Conservation (phyloP, 768 basidiomycete species). For the Cyathus striatus region DNA sequence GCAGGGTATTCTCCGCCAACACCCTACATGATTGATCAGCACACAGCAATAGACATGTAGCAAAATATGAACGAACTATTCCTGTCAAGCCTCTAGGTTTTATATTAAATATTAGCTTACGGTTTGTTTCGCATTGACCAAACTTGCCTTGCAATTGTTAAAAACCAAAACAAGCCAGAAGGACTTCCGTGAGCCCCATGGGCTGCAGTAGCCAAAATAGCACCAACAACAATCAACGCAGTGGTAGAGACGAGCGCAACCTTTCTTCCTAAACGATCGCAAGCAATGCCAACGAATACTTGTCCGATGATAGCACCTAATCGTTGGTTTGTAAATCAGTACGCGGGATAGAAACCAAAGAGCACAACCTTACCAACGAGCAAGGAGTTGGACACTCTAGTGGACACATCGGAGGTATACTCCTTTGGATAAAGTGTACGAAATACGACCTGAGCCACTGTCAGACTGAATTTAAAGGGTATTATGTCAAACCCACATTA, state of each 20-base stretch:
- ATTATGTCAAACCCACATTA: constrained; percentile 36
- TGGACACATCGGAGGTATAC: constrained; percentile 59
- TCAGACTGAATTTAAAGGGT: neutral
- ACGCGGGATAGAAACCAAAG: too few relatives aligned
- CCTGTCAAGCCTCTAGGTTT: constrained; percentile 56
- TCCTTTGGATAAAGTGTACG: constrained; percentile 55
- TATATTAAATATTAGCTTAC: neutral
- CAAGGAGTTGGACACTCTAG: constrained; percentile 65
- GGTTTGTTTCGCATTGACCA: neutral
- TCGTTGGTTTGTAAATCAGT: constrained; percentile 1
- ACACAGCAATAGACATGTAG: constrained; percentile 1
- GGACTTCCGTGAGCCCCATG: constrained; percentile 53
- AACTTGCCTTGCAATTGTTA: constrained; percentile 50
- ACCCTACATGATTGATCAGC: constrained; percentile 32
- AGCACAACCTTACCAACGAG: constrained; percentile 70
- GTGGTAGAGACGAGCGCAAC: constrained; percentile 70
- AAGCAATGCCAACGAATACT: constrained; percentile 59
- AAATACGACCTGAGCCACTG: constrained; percentile 49
- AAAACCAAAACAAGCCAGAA: constrained; percentile 66
- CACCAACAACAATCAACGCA: constrained; percentile 62
- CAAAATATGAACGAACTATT: constrained; percentile 32
- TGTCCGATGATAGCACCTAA: constrained; percentile 61
- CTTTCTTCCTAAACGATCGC: constrained; percentile 71
- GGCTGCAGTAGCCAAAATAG: constrained; percentile 63
- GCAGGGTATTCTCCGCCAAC: constrained; percentile 79